Evolutionary conservation across 2,329 filamentous ascomycete genomes (phyloP).

Genomic region (Penicillium glabrum): DNA sequence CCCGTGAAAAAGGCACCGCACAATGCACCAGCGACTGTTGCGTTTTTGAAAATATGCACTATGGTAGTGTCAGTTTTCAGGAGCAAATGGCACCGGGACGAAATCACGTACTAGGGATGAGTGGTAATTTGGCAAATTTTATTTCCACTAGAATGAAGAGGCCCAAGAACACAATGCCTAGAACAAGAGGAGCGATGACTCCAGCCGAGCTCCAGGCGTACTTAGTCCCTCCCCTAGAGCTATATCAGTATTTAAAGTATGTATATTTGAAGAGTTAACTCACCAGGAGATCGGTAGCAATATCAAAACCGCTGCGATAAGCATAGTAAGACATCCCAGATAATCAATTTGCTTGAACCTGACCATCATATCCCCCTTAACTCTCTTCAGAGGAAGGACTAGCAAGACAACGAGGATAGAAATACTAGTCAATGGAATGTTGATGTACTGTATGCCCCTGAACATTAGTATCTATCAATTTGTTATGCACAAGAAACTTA

Average conservation of each 20-base stretch:
- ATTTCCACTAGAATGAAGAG: conserved; percentile 55
- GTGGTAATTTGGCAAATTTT: conserved; percentile 43
- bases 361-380: background rate
- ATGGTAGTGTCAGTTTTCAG: background rate
- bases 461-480: background rate
- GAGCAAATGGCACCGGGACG: no score
- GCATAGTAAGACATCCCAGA: conserved; percentile 1
- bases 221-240: conserved; percentile 56
- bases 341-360: conserved; percentile 6
- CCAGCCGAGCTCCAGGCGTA: conserved; percentile 56
- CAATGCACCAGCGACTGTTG: conserved; percentile 1
- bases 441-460: background rate
- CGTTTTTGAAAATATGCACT: conserved; percentile 6
- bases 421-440: conserved; percentile 1
- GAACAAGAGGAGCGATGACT: conserved; percentile 57
- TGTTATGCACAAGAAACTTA: background rate
- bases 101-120: conserved; percentile 1
- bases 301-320: background rate
- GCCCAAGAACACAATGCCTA: conserved; percentile 48
- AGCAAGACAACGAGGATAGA: conserved; percentile 2
- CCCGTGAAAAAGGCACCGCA: conserved; percentile 1
- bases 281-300: conserved; percentile 51
- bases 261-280: background rate
- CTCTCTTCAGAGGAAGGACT: conserved; percentile 2
- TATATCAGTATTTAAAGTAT: conserved; percentile 46